Evolutionary conservation across 2,329 filamentous ascomycete genomes (phyloP).

Genomic region (Colletotrichum magnum): DNA sequence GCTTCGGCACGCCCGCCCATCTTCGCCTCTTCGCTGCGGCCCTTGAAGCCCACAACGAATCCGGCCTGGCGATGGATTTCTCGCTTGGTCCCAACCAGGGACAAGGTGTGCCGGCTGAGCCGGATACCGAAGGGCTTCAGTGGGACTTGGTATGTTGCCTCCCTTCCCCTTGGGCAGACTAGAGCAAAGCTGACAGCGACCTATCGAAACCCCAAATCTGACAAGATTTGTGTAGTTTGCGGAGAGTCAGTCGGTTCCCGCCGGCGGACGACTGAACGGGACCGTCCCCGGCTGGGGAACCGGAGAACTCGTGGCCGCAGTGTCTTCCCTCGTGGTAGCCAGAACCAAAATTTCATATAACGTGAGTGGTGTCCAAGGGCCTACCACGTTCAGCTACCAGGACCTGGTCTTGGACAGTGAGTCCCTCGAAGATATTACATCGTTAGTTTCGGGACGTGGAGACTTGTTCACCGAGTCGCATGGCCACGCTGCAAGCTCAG

Average conservation of each 20-base stretch:
- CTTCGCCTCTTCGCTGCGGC: constrained; percentile 34
- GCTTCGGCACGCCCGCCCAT: constrained; percentile 54
- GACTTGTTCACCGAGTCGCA: not conserved
- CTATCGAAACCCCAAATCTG: too few relatives aligned
- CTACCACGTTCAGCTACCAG: not conserved
- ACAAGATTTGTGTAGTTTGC: constrained; percentile 17
- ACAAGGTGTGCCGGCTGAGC: constrained; percentile 58
- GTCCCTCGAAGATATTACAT: not conserved
- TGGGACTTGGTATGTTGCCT: constrained; percentile 47
- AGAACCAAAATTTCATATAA: constrained; percentile 2
- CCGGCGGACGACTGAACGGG: constrained; percentile 47
- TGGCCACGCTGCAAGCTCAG: not conserved
- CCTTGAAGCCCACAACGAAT: constrained; percentile 42
- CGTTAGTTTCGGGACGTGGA: not conserved
- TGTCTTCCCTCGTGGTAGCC: not conserved
- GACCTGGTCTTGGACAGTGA: not conserved
- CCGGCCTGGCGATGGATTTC: constrained; percentile 60
- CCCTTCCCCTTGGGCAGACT: too few relatives aligned
- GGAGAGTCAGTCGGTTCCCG: constrained; percentile 48
- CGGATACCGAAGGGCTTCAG: constrained; percentile 50
- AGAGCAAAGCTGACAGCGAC: too few relatives aligned
- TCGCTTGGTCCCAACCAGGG: constrained; percentile 62
- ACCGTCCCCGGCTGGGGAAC: constrained; percentile 53
- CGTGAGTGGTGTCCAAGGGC: not conserved
- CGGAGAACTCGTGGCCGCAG: constrained; percentile 7